A percentile compares a stretch with the other conserved stretches of the same genome.
These are phyloP conservation scores for Rhodotorula glutinis DNA, from an alignment of 1,284 basidiomycete species.

Conservation along the genomic window DNA sequence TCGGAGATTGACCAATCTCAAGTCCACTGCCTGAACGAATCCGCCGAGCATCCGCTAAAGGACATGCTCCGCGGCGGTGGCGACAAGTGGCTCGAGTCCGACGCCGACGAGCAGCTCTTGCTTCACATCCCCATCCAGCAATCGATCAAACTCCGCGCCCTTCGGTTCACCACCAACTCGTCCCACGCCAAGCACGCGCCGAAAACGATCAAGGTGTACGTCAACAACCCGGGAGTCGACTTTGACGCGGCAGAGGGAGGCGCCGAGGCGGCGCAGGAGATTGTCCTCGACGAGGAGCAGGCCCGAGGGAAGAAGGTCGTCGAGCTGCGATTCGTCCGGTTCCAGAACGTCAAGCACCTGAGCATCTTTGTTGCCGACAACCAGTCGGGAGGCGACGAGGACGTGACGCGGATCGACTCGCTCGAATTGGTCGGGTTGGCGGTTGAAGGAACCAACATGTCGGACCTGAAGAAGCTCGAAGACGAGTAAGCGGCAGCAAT, in stretches of 20 bases:
- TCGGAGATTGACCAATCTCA: conserved; percentile 36
- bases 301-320: conserved; percentile 38
- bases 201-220: conserved; percentile 40
- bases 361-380: conserved; percentile 41
- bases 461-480: conserved; percentile 29
- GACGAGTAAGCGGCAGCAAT: conserved; percentile 20
- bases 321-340: conserved; percentile 41
- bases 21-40: conserved; percentile 42
- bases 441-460: conserved; percentile 38
- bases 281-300: conserved; percentile 39
- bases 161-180: conserved; percentile 37
- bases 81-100: conserved; percentile 40
- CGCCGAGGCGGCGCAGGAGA: conserved; percentile 37
- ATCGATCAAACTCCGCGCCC: conserved; percentile 38
- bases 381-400: conserved; percentile 36
- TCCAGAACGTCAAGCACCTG: conserved; percentile 38
- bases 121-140: conserved; percentile 40
- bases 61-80: conserved; percentile 36
- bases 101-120: conserved; percentile 44
- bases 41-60: conserved; percentile 33
- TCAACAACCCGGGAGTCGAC: conserved; percentile 35
- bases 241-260: conserved; percentile 39
- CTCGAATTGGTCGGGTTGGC: conserved; percentile 40
- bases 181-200: conserved; percentile 28
- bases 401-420: conserved; percentile 40